Percentiles rank a stretch among this genome's conserved stretches.
Evolutionary conservation across 1,284 basidiomycete species (phyloP).

Genomic region (Cutaneotrichosporon sp.): DNA sequence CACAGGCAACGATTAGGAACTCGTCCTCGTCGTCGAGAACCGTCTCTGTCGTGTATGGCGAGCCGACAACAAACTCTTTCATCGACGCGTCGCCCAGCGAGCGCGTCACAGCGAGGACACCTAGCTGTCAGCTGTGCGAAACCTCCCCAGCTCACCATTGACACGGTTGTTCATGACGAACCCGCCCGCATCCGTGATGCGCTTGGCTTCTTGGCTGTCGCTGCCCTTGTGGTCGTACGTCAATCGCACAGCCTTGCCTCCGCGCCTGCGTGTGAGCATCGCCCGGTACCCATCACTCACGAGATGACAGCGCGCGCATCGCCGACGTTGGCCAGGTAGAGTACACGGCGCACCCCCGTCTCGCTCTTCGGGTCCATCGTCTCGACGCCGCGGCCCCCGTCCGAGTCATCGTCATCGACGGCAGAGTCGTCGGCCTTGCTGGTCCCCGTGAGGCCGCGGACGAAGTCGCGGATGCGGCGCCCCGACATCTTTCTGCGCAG

Average conservation of each 20-base stretch:
- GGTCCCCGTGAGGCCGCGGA: slow-evolving; percentile 46
- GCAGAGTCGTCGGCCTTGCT: slow-evolving; percentile 27
- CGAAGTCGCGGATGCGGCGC: slow-evolving; percentile 49
- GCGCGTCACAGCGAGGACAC: slow-evolving; percentile 92
- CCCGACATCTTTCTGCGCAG: slow-evolving; percentile 41
- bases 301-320: slow-evolving; percentile 55
- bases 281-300: slow-evolving; percentile 27
- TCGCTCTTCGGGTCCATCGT: slow-evolving; percentile 45
- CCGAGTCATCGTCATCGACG: slow-evolving; percentile 35
- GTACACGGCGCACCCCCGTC: slow-evolving; percentile 63
- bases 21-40: slow-evolving; percentile 87
- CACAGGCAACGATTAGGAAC: slow-evolving; percentile 94
- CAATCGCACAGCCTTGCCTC: slow-evolving; percentile 84
- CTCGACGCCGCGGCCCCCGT: slow-evolving; percentile 41
- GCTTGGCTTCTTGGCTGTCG: slow-evolving; percentile 94
- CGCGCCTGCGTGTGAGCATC: slow-evolving; percentile 58
- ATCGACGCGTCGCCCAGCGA: slow-evolving; percentile 96
- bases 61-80: slow-evolving; percentile 99
- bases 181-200: slow-evolving; percentile 96
- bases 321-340: slow-evolving; percentile 97
- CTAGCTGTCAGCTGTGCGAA: slow-evolving; percentile 20
- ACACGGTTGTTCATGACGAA: slow-evolving; percentile 99
- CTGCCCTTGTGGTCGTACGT: slow-evolving; percentile 99
- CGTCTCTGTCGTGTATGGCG: slow-evolving; percentile 97
- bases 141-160: slow-evolving; percentile 61